Conservation (phyloP, 2,329 filamentous ascomycete species). For the Ophiobolus disseminans region DNA sequence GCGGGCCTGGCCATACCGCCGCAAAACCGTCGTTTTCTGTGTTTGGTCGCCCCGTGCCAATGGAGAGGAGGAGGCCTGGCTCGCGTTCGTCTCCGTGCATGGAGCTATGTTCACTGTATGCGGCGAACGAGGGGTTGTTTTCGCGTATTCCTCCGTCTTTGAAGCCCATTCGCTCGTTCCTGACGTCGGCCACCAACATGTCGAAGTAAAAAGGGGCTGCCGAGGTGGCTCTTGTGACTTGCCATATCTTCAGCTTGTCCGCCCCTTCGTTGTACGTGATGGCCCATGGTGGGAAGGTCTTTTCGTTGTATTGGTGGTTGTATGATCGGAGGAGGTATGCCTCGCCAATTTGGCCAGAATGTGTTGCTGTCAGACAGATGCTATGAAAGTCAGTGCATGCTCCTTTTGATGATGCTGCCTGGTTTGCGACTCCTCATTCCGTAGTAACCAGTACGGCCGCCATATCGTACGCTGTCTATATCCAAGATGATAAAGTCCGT, state of each 20-base stretch:
- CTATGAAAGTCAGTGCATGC: constrained; percentile 18
- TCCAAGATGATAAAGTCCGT: too few species aligned
- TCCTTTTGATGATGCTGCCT: too few species aligned
- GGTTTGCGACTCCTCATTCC: too few species aligned
- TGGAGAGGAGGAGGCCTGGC: constrained; percentile 55
- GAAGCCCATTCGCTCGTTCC: constrained; percentile 48
- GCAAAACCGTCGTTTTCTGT: constrained; percentile 56
- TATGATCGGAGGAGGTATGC: constrained; percentile 59
- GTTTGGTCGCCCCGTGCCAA: constrained; percentile 57
- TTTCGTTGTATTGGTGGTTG: constrained; percentile 53
- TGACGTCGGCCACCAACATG: constrained; percentile 55
- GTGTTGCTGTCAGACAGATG: constrained; percentile 58
- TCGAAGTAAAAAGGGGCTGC: constrained; percentile 62
- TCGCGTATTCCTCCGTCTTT: constrained; percentile 60
- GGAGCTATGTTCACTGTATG: constrained; percentile 56
- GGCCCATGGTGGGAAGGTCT: constrained; percentile 54
- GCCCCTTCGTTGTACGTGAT: constrained; percentile 57
- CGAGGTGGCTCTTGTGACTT: constrained; percentile 60
- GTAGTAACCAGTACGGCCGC: too few species aligned
- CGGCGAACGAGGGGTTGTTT: constrained; percentile 58
- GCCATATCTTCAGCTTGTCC: constrained; percentile 57
- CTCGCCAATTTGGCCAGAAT: constrained; percentile 55
- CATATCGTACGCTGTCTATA: too few species aligned
- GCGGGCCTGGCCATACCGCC: constrained; percentile 54
- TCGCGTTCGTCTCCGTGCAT: constrained; percentile 53